phyloP scores from a whole-genome alignment of 345 rosid species.

The Citrus glauca region DNA sequence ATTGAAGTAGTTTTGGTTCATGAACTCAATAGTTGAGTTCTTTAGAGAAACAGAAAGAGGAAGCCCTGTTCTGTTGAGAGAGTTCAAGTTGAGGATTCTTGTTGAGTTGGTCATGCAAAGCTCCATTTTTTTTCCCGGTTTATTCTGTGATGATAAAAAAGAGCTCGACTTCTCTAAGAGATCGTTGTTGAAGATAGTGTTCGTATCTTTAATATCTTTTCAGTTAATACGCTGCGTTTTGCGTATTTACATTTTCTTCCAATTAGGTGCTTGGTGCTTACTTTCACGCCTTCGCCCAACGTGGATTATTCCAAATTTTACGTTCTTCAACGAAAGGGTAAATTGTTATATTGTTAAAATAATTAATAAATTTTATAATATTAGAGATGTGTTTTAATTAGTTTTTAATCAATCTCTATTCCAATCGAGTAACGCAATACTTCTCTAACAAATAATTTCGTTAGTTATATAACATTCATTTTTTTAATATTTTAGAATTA shows the following conservation, averaged over 20 bases:
- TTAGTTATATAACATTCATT: no score
- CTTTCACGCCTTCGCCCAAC: no score
- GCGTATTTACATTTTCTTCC: not conserved
- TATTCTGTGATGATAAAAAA: not conserved
- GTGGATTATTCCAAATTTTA: no score
- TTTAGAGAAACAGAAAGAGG: conserved; percentile 19
- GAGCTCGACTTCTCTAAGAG: not conserved
- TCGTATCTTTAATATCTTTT: not conserved
- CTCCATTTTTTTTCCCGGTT: conserved; percentile 46
- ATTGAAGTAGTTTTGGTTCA: conserved; percentile 17
- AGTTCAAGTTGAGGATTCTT: conserved; percentile 16
- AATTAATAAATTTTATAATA: no score
- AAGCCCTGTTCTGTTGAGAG: not conserved
- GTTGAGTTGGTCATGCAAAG: conserved; percentile 46
- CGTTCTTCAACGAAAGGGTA: no score
- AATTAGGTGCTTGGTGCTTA: not conserved
- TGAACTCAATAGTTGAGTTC: conserved; percentile 28
- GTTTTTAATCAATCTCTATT: not conserved
- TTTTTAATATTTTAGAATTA: no score
- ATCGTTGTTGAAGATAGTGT: conserved; percentile 22
- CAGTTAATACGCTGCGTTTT: conserved; percentile 17
- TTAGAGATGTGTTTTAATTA: no score
- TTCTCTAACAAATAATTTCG: no score
- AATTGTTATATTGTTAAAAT: no score
- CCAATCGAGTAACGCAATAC: not conserved